These are phyloP conservation scores for Echria macrotheca DNA, from an alignment of 495 filamentous ascomycete species.

Conservation along the genomic window DNA sequence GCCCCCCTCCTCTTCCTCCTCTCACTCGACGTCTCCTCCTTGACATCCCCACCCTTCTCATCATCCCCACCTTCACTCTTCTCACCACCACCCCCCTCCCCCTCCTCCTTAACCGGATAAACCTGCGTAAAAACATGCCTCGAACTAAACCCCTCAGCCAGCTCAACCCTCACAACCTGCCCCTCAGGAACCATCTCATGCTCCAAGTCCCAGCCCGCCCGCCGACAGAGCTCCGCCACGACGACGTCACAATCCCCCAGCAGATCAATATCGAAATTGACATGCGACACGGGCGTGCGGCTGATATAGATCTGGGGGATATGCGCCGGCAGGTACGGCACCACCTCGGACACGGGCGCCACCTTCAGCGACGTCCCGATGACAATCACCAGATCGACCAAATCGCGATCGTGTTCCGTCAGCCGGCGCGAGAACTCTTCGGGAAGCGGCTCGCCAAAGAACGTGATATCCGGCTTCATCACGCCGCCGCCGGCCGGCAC, in stretches of 20 bases:
- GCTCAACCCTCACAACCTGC: slow-evolving; percentile 52
- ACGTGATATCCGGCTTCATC: slow-evolving; percentile 99
- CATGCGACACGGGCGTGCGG: slow-evolving; percentile 77
- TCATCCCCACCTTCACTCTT: neutral
- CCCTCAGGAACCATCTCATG: slow-evolving; percentile 78
- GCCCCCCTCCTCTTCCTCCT: neutral
- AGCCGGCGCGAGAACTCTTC: slow-evolving; percentile 79
- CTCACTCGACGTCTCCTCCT: neutral
- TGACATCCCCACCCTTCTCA: neutral
- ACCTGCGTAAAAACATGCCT: slow-evolving; percentile 55
- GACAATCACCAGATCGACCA: slow-evolving; percentile 88
- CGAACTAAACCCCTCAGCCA: slow-evolving; percentile 60
- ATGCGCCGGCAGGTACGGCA: slow-evolving; percentile 66
- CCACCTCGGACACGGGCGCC: slow-evolving; percentile 87
- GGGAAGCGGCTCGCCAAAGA: slow-evolving; percentile 89
- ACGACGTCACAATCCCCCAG: slow-evolving; percentile 91
- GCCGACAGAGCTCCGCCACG: slow-evolving; percentile 79
- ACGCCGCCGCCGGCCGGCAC: slow-evolving; percentile 49
- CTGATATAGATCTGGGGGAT: slow-evolving; percentile 95
- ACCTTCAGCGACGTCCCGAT: slow-evolving; percentile 97
- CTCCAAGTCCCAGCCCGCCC: slow-evolving; percentile 80
- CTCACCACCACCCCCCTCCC: neutral
- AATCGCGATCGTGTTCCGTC: slow-evolving; percentile 67
- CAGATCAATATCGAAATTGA: slow-evolving; percentile 92
- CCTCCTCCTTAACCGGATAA: slow-evolving; percentile 2